Conservation (phyloP, 2,329 filamentous ascomycete genomes). For the Massarina eburnea region DNA sequence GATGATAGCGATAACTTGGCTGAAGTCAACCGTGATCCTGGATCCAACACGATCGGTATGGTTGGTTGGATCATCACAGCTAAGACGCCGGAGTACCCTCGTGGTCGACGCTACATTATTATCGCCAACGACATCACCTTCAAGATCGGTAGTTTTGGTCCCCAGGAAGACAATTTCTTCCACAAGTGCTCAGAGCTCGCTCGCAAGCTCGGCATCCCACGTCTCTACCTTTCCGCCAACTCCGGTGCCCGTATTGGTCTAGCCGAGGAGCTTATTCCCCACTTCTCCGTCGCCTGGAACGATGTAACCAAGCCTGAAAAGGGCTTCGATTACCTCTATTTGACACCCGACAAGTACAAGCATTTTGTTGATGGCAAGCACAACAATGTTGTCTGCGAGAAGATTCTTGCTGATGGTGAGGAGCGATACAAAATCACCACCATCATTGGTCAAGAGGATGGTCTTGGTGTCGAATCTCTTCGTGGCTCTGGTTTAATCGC, state of each 20-base stretch:
- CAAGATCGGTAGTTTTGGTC: slow-evolving; percentile 97
- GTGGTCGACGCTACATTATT: slow-evolving; percentile 88
- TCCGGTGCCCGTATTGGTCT: slow-evolving; percentile 97
- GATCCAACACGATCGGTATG: slow-evolving; percentile 96
- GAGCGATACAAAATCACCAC: slow-evolving; percentile 92
- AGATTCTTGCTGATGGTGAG: slow-evolving; percentile 83
- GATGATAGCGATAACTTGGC: slow-evolving; percentile 90
- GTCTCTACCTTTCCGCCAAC: slow-evolving; percentile 98
- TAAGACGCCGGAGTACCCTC: slow-evolving; percentile 92
- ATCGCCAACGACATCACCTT: slow-evolving; percentile 99
- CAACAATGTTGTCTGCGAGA: slow-evolving; percentile 83
- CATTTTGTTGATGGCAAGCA: slow-evolving; percentile 77
- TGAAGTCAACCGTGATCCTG: slow-evolving; percentile 91
- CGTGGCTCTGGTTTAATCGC: slow-evolving; percentile 97
- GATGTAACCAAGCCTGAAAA: slow-evolving; percentile 75
- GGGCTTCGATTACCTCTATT: slow-evolving; percentile 96
- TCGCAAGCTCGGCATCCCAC: slow-evolving; percentile 89
- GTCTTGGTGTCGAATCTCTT: slow-evolving; percentile 95
- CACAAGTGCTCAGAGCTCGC: slow-evolving; percentile 98
- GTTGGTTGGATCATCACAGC: slow-evolving; percentile 97
- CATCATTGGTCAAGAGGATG: slow-evolving; percentile 89
- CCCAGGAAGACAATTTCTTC: slow-evolving; percentile 97
- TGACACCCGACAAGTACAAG: slow-evolving; percentile 83
- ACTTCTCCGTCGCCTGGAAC: slow-evolving; percentile 98
- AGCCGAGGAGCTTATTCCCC: slow-evolving; percentile 93